These are phyloP conservation scores for Silene conica DNA, from an alignment of 148 eudicot genomes.

Conservation along the genomic window DNA sequence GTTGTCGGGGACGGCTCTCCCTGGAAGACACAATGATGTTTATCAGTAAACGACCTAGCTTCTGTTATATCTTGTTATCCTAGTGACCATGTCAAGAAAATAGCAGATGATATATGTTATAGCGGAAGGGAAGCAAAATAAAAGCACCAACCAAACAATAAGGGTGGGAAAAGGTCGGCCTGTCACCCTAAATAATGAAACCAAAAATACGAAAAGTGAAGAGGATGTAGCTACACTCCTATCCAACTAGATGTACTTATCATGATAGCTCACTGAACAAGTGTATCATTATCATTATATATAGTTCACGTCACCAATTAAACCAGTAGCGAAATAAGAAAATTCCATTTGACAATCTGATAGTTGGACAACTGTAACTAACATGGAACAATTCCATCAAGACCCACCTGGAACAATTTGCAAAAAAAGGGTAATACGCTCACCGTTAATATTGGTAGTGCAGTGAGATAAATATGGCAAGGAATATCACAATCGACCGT, in stretches of 20 bases:
- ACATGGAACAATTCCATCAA: slow-evolving; percentile 20
- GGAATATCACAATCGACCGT: slow-evolving; percentile 15
- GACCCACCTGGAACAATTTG: slow-evolving; percentile 22
- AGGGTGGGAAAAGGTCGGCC: background rate
- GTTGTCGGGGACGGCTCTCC: slow-evolving; percentile 99
- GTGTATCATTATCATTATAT: slow-evolving; percentile 18
- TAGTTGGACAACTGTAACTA: slow-evolving; percentile 18
- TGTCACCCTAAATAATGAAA: slow-evolving; percentile 4
- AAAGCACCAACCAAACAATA: slow-evolving; percentile 13
- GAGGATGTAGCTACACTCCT: slow-evolving; percentile 8
- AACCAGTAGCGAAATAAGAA: slow-evolving; percentile 3
- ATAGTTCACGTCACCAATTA: slow-evolving; percentile 1
- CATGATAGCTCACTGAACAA: slow-evolving; percentile 18
- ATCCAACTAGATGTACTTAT: slow-evolving; percentile 11
- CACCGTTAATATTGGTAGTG: slow-evolving; percentile 7
- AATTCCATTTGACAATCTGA: slow-evolving; percentile 3
- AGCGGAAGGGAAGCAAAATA: slow-evolving; percentile 2
- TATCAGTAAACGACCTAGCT: slow-evolving; percentile 4
- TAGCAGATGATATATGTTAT: background rate
- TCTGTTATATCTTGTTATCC: slow-evolving; percentile 10
- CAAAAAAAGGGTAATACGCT: slow-evolving; percentile 17
- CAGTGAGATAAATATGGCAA: slow-evolving; percentile 7
- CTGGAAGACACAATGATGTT: slow-evolving; percentile 43
- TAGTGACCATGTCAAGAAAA: slow-evolving; percentile 14
- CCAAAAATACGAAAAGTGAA: background rate